phyloP scores from a whole-genome alignment of 2,329 filamentous ascomycete genomes.

The Xylaria sp. region DNA sequence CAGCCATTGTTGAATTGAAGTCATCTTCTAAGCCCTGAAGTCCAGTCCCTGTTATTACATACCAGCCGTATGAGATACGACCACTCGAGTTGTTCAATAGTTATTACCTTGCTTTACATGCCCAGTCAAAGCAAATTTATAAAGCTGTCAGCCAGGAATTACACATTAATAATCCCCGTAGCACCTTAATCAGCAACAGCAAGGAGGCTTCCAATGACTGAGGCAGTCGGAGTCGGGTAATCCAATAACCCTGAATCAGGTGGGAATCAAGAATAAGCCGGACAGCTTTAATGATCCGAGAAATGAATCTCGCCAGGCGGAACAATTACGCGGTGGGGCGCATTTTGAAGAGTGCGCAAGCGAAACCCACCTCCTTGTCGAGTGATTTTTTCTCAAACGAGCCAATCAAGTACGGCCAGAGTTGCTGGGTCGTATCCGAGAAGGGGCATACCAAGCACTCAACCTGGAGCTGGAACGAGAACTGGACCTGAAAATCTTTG shows the following conservation, averaged over 20 bases:
- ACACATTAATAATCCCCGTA: too few relatives aligned
- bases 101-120: too few relatives aligned
- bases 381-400: neutral
- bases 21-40: too few relatives aligned
- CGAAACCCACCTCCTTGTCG: neutral
- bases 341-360: neutral
- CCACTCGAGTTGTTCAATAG: too few relatives aligned
- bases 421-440: neutral
- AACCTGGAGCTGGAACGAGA: neutral
- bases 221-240: neutral
- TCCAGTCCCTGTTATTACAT: too few relatives aligned
- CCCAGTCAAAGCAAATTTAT: too few relatives aligned
- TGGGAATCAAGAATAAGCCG: neutral
- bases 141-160: too few relatives aligned
- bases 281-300: neutral
- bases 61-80: too few relatives aligned
- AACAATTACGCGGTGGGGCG: neutral
- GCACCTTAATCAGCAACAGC: neutral
- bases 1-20: too few relatives aligned
- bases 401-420: neutral
- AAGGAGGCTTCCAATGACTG: neutral
- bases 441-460: slow-evolving; percentile 7
- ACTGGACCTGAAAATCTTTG: neutral
- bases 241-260: neutral
- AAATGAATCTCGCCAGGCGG: neutral